Conservation (phyloP, 2,329 filamentous ascomycete genomes). For the Furcasterigmium furcatum region DNA sequence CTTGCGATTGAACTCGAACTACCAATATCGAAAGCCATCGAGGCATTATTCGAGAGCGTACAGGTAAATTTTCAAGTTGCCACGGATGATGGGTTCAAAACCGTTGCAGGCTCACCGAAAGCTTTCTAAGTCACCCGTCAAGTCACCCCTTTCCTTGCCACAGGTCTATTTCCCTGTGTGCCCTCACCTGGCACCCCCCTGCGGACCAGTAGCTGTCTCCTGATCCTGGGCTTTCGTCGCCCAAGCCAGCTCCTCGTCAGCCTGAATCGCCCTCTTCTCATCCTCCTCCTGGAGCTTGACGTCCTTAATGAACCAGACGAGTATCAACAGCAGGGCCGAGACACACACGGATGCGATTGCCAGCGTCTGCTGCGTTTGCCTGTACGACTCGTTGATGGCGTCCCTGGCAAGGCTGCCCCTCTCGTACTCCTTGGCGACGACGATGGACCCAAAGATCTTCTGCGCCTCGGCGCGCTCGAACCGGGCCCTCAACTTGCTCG, state of each 20-base stretch:
- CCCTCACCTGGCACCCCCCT: too few species aligned
- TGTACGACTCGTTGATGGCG: slow-evolving; percentile 20
- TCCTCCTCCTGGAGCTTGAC: slow-evolving; percentile 10
- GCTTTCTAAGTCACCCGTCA: too few species aligned
- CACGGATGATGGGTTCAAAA: too few species aligned
- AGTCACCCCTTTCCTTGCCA: too few species aligned
- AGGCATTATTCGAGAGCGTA: too few species aligned
- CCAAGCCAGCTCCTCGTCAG: slow-evolving; percentile 3
- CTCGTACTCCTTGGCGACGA: slow-evolving; percentile 17
- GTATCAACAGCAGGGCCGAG: slow-evolving; percentile 7
- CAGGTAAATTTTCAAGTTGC: too few species aligned
- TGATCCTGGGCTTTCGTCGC: neutral
- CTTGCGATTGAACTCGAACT: too few species aligned
- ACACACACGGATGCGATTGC: slow-evolving; percentile 18
- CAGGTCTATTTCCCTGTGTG: too few species aligned
- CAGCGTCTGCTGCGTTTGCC: slow-evolving; percentile 20
- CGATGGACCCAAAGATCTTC: slow-evolving; percentile 19
- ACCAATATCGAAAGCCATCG: too few species aligned
- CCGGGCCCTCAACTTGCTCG: slow-evolving; percentile 17
- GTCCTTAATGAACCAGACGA: slow-evolving; percentile 15
- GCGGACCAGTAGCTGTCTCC: too few species aligned
- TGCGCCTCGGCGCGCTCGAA: slow-evolving; percentile 14
- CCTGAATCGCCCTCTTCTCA: slow-evolving; percentile 3
- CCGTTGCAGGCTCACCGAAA: too few species aligned
- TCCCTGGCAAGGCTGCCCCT: slow-evolving; percentile 14